Conservation (phyloP, 768 basidiomycete species). For the Suillus variegatus region DNA sequence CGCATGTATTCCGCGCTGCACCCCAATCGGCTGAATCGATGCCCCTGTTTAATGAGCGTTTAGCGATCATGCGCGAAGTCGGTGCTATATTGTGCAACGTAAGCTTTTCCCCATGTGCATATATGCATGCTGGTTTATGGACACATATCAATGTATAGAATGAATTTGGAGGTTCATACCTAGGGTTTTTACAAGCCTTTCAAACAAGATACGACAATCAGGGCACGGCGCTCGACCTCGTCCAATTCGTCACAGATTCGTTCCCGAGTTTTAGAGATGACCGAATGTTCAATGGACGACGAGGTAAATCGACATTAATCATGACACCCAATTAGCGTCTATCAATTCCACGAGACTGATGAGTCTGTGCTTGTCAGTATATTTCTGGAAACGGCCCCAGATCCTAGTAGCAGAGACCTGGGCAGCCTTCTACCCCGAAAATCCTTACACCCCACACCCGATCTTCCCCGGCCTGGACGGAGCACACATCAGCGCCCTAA, state of each 20-base stretch:
- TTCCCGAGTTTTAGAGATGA: constrained; percentile 84
- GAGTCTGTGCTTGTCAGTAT: constrained; percentile 46
- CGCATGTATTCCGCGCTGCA: constrained; percentile 66
- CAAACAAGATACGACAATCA: constrained; percentile 49
- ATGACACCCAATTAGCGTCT: not conserved
- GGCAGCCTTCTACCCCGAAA: constrained; percentile 84
- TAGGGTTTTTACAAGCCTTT: constrained; percentile 64
- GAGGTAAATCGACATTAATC: constrained; percentile 20
- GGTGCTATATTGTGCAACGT: constrained; percentile 73
- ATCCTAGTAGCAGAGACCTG: constrained; percentile 90
- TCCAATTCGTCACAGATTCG: constrained; percentile 63
- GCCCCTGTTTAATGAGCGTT: constrained; percentile 71
- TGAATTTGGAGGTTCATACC: constrained; percentile 73
- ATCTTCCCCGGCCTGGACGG: constrained; percentile 64
- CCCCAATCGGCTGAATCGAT: constrained; percentile 59
- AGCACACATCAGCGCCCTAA: constrained; percentile 66
- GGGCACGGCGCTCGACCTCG: constrained; percentile 73
- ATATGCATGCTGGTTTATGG: not conserved
- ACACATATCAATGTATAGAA: constrained; percentile 24
- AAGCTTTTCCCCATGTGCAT: constrained; percentile 24
- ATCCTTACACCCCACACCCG: constrained; percentile 54
- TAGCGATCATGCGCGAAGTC: constrained; percentile 76
- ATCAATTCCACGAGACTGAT: not conserved
- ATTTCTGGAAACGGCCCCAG: constrained; percentile 88
- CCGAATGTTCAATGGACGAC: constrained; percentile 51